Percentiles rank a stretch among this genome's conserved stretches.
phyloP scores from a whole-genome alignment of 2,329 filamentous ascomycete species.

The Drechmeria coniospora region DNA sequence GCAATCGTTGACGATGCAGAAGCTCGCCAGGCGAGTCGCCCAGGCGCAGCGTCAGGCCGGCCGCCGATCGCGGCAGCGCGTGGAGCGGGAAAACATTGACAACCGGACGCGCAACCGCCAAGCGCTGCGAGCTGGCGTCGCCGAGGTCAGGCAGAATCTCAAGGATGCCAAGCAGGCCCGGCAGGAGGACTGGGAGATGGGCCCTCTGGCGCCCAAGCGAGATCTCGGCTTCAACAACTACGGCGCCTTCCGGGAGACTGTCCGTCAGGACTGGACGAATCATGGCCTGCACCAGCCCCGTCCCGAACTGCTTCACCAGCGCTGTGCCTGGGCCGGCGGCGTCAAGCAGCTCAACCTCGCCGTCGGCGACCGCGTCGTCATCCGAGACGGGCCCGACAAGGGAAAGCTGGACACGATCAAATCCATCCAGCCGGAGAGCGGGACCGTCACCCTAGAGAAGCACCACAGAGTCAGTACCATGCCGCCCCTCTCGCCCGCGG shows the following conservation, averaged over 20 bases:
- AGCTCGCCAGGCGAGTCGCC: slow-evolving; percentile 49
- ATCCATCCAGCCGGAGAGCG: slow-evolving; percentile 35
- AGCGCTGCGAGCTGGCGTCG: slow-evolving; percentile 14
- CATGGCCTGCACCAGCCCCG: slow-evolving; percentile 13
- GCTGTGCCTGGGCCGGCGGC: slow-evolving; percentile 41
- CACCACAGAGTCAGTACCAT: slow-evolving; percentile 51
- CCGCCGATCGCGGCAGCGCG: slow-evolving; percentile 27
- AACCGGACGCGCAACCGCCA: slow-evolving; percentile 15
- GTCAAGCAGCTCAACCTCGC: slow-evolving; percentile 44
- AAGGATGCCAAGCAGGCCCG: slow-evolving; percentile 33
- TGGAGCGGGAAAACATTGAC: slow-evolving; percentile 16
- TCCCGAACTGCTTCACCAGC: slow-evolving; percentile 21
- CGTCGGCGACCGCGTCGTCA: slow-evolving; percentile 63
- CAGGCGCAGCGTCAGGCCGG: slow-evolving; percentile 50
- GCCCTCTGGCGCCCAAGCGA: slow-evolving; percentile 61
- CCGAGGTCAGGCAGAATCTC: slow-evolving; percentile 20
- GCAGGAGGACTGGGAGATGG: slow-evolving; percentile 64
- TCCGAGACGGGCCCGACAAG: slow-evolving; percentile 63
- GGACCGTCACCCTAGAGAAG: slow-evolving; percentile 45
- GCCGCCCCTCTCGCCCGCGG: too few species aligned
- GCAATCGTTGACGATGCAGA: slow-evolving; percentile 52
- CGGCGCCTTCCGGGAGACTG: slow-evolving; percentile 33
- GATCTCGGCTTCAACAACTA: slow-evolving; percentile 50
- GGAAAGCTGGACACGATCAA: slow-evolving; percentile 68
- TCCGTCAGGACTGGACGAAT: slow-evolving; percentile 21